Evolutionary conservation across 139 green algal species (phyloP).

Genomic region (Chloropicon primus): DNA sequence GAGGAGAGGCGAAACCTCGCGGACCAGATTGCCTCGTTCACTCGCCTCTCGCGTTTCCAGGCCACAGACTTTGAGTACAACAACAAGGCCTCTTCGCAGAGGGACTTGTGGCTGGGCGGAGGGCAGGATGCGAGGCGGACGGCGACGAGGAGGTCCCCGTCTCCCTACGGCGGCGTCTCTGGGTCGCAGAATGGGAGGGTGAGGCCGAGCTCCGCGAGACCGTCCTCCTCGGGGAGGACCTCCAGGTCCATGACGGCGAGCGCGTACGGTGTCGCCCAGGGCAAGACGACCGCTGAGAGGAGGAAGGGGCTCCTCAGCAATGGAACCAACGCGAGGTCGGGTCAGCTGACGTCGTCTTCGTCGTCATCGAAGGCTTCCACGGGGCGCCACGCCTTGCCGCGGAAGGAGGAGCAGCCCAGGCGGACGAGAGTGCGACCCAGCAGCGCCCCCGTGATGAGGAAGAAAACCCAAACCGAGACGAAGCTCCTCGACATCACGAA

Average conservation of each 20-base stretch:
- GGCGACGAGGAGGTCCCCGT: too few relatives aligned
- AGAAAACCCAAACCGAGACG: background rate
- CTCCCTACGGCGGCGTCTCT: too few relatives aligned
- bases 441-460: background rate
- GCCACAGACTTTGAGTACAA: background rate
- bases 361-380: too few relatives aligned
- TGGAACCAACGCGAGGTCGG: too few relatives aligned
- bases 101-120: background rate
- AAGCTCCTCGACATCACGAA: background rate
- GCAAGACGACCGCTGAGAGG: background rate
- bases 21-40: background rate
- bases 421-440: background rate
- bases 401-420: too few relatives aligned
- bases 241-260: background rate
- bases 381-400: too few relatives aligned
- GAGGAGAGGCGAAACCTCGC: background rate
- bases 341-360: too few relatives aligned
- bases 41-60: background rate
- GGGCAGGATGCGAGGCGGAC: background rate
- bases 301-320: too few relatives aligned
- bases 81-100: too few relatives aligned
- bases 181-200: background rate
- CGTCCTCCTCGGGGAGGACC: background rate
- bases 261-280: background rate
- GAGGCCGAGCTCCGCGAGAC: background rate